phyloP scores from a whole-genome alignment of 306 rosid genomes.

The Astragalus glycyphyllos region DNA sequence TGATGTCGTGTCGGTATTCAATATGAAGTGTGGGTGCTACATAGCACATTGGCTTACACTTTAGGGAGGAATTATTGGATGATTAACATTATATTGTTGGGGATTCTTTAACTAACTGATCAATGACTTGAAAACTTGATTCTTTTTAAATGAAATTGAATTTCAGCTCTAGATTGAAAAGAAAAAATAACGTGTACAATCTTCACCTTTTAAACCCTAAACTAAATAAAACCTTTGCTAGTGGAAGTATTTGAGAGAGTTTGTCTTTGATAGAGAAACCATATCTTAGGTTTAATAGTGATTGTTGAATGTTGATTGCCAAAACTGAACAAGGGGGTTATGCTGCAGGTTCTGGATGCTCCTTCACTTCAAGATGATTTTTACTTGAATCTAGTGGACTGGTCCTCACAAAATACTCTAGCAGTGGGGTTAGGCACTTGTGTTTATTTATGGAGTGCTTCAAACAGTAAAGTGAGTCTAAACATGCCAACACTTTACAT shows the following conservation, averaged over 20 bases:
- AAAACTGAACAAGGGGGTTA: slow-evolving; percentile 8
- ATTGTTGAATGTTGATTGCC: slow-evolving; percentile 31
- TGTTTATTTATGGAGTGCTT: slow-evolving; percentile 96
- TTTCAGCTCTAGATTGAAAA: too few species aligned
- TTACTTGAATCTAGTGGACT: slow-evolving; percentile 96
- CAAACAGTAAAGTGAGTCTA: slow-evolving; percentile 81
- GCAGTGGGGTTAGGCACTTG: slow-evolving; percentile 96
- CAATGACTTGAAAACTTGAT: not conserved
- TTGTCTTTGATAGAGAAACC: not conserved
- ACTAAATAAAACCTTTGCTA: not conserved
- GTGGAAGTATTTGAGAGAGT: not conserved
- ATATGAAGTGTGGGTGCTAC: too few species aligned
- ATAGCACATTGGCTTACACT: too few species aligned
- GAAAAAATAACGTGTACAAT: not conserved
- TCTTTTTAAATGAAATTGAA: not conserved
- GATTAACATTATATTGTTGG: not conserved
- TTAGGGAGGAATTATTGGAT: not conserved
- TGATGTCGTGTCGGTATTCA: too few species aligned
- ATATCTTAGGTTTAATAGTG: not conserved
- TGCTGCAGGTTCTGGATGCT: slow-evolving; percentile 89
- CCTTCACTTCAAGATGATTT: slow-evolving; percentile 99
- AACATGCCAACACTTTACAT: not conserved
- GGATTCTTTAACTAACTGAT: not conserved
- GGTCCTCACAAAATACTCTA: slow-evolving; percentile 97
- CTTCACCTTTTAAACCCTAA: not conserved